phyloP scores from a whole-genome alignment of 148 eudicot genomes.

The Spergularia marina region DNA sequence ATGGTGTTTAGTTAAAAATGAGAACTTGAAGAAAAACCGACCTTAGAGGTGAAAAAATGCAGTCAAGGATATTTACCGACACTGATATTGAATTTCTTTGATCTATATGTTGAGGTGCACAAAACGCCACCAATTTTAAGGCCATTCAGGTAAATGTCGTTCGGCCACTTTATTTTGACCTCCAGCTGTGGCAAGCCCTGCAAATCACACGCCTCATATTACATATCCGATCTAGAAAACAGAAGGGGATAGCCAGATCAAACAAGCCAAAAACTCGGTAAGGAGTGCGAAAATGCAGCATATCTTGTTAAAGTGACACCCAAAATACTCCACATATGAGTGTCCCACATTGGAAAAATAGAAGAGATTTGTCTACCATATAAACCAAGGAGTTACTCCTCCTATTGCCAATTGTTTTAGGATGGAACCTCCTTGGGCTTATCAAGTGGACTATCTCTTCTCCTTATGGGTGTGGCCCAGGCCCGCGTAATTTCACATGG shows the following conservation, averaged over 20 bases:
- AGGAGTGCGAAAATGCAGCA: not conserved
- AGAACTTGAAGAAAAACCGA: not conserved
- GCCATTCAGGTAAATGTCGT: conserved; percentile 85
- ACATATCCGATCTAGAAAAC: not conserved
- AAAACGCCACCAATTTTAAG: conserved; percentile 92
- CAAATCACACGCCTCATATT: conserved; percentile 19
- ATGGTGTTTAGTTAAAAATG: not conserved
- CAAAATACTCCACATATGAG: too few relatives aligned
- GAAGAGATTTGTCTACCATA: too few relatives aligned
- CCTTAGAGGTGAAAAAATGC: not conserved
- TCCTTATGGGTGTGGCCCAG: too few relatives aligned
- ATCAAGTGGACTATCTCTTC: too few relatives aligned
- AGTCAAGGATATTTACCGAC: conserved; percentile 55
- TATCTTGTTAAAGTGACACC: too few relatives aligned
- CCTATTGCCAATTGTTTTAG: too few relatives aligned
- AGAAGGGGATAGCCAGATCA: too few relatives aligned
- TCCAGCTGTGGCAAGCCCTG: conserved; percentile 83
- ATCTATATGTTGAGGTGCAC: conserved; percentile 83
- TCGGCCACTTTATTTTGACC: conserved; percentile 93
- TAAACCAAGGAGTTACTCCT: too few relatives aligned
- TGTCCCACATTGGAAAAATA: too few relatives aligned
- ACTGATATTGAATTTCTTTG: conserved; percentile 83
- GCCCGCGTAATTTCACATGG: too few relatives aligned
- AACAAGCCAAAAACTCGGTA: too few relatives aligned
- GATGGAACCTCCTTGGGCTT: too few relatives aligned